These are phyloP conservation scores for Coniosporium tulheliwenetii DNA, from an alignment of 2,329 filamentous ascomycete genomes.

Conservation along the genomic window DNA sequence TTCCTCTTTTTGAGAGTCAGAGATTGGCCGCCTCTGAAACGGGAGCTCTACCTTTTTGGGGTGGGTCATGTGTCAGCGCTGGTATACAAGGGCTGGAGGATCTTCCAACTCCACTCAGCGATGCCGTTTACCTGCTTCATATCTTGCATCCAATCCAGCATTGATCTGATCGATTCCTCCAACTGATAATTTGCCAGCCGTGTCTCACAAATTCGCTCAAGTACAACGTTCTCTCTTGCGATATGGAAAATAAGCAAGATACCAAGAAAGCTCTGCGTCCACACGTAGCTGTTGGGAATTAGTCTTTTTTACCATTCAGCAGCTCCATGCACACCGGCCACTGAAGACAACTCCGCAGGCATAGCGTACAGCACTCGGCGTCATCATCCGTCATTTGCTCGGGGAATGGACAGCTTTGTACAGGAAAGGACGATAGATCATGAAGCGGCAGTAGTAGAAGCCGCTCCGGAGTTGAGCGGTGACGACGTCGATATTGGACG, in stretches of 20 bases:
- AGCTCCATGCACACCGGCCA: conserved; percentile 47
- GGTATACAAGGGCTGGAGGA: too few species aligned
- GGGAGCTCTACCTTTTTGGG: too few species aligned
- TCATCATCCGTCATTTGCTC: conserved; percentile 39
- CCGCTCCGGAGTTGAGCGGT: conserved; percentile 40
- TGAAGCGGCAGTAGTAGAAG: conserved; percentile 43
- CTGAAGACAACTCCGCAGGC: conserved; percentile 40
- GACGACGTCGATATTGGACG: conserved; percentile 40
- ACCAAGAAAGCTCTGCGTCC: conserved; percentile 45
- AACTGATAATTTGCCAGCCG: conserved; percentile 29
- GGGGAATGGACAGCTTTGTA: conserved; percentile 44
- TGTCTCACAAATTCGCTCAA: conserved; percentile 31
- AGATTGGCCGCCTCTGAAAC: too few species aligned
- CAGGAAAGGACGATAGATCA: conserved; percentile 42
- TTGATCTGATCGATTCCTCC: conserved; percentile 36
- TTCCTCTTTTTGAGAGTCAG: too few species aligned
- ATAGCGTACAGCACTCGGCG: conserved; percentile 37
- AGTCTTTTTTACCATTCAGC: conserved; percentile 40
- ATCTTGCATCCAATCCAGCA: conserved; percentile 45
- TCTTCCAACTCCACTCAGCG: conserved; percentile 40
- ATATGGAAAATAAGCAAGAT: conserved; percentile 43
- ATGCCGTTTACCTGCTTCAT: conserved; percentile 38
- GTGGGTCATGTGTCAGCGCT: too few species aligned
- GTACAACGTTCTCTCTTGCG: conserved; percentile 35
- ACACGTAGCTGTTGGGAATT: conserved; percentile 43